These are phyloP conservation scores for Leccinum barrowsii DNA, from an alignment of 768 basidiomycete genomes.

Conservation along the genomic window DNA sequence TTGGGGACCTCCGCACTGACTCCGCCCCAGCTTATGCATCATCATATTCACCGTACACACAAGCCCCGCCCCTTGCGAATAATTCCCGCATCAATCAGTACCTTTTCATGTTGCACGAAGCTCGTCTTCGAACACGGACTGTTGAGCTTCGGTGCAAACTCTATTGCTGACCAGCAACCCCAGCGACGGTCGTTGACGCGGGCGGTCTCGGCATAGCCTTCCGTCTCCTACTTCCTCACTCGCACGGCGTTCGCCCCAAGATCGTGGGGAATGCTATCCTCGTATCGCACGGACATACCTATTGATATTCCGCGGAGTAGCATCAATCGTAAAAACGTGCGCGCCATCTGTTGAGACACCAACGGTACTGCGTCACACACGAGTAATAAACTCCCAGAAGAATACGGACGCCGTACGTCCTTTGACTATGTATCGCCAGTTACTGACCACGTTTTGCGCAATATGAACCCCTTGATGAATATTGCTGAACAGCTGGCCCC, in stretches of 20 bases:
- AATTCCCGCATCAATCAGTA: background rate
- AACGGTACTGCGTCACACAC: slow-evolving; percentile 8
- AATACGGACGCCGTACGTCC: slow-evolving; percentile 8
- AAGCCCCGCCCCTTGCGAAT: background rate
- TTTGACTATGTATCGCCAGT: background rate
- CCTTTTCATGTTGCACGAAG: background rate
- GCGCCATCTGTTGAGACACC: background rate
- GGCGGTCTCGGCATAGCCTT: slow-evolving; percentile 1
- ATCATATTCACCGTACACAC: background rate
- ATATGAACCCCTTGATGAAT: background rate
- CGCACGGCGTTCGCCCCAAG: background rate
- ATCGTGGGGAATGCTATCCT: slow-evolving; percentile 1
- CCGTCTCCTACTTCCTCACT: background rate
- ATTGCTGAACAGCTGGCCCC: background rate
- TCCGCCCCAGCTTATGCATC: background rate
- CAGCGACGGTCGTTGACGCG: slow-evolving; percentile 7
- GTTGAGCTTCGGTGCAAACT: slow-evolving; percentile 8
- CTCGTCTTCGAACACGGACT: background rate
- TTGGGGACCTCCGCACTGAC: background rate
- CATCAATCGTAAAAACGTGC: background rate
- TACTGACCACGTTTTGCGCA: background rate
- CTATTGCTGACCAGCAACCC: slow-evolving; percentile 8
- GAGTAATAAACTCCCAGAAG: background rate
- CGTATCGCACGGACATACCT: background rate
- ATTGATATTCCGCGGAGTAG: background rate